Evolutionary conservation across 495 filamentous ascomycete species (phyloP), one percentile per base, ranked within the genome.

Genomic region (Neurospora sp.): DNA sequence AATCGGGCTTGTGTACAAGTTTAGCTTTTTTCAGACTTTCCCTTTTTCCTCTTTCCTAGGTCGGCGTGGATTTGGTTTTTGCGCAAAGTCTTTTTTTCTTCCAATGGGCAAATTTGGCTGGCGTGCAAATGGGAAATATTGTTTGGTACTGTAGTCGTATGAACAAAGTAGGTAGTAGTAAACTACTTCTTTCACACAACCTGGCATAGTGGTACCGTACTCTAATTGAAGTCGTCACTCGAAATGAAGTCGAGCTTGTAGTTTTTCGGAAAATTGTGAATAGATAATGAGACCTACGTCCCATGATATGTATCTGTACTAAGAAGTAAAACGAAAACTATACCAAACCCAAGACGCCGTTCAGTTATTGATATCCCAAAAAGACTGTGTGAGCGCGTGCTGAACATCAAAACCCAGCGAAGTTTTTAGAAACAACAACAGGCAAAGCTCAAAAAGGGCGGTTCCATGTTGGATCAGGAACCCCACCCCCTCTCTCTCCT

Each of bases 401-500:
- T 66, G 54, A 66, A 66, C 14, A 35, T 4, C 23, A 66, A 31
- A 31, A 66, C 54, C 27, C 54, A 35, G 54, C 27, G 14, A 66
- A 35, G 54, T 35, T 35, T 66, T 66, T 27, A 60, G n/a, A 72
- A n/a, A 71, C n/a, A 73, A 73, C 69, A 73, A 71, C 72, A 44
- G 69, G 38, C 8, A 73, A 73, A 66, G 54, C 54, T 66, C 27
- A 18, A 35, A 37, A 16, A 14, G 54, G 23, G 54, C 20, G 9
- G 20, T 54, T 54, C n/a, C 46, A 12, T 9, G 2, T 46, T 46
- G 18, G 8, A 11, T 14, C 20, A 27, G 4, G 2, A 27, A 1
- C 14, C 2, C 54, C 54, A 2, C 14, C 14, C 40, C 5, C 49
- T 60, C 11, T 27, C 49, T 49, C 46, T 12, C 23, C n/a, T n/a